A percentile compares a stretch with the other conserved stretches of the same genome.
Evolutionary conservation across 169 alveolate species (phyloP).

Genomic region (Eimeria zaria): DNA sequence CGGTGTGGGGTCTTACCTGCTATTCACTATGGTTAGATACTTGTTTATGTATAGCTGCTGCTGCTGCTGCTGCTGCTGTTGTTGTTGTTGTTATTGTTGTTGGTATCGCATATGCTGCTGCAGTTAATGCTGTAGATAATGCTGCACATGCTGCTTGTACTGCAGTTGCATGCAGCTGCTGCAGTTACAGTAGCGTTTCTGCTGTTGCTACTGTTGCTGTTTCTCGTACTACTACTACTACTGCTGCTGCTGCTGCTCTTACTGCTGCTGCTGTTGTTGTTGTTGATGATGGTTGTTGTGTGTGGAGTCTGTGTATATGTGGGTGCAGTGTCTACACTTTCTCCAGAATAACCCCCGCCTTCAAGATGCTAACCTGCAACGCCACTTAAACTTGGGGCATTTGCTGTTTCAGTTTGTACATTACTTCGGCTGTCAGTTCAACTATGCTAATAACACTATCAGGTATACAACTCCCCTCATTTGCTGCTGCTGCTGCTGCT

Average conservation of each 20-base stretch:
- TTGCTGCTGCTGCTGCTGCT: background rate
- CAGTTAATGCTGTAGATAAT: too few species aligned
- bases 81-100: background rate
- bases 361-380: background rate
- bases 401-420: conserved; percentile 70
- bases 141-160: background rate
- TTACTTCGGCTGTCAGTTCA: conserved; percentile 71
- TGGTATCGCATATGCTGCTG: too few species aligned
- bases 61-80: background rate
- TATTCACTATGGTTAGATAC: conserved; percentile 85
- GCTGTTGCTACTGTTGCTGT: background rate
- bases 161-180: background rate
- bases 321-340: conserved; percentile 47
- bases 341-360: conserved; percentile 67
- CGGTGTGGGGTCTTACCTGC: conserved; percentile 88
- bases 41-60: too few species aligned
- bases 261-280: too few species aligned
- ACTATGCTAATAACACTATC: conserved; percentile 33
- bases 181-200: background rate
- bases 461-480: background rate
- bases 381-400: conserved; percentile 68
- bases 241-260: background rate
- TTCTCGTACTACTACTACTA: background rate
- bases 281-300: background rate
- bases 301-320: background rate